Base-by-base conservation (phyloP, 108 stramenopile species). In the Nannochloropsis salina region DNA sequence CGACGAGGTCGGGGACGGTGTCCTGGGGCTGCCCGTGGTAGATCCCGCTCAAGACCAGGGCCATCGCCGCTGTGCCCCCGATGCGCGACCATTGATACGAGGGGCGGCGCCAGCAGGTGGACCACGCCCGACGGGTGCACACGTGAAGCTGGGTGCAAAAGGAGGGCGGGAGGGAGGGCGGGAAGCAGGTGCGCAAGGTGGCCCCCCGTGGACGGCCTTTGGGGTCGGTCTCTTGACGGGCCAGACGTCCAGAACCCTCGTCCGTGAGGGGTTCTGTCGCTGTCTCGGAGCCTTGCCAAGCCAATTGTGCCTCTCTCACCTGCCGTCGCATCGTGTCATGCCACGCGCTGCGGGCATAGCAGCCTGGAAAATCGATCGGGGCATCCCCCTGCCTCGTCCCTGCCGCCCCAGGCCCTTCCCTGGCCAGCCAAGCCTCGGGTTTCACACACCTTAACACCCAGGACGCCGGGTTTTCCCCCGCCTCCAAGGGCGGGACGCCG, bases 381-480 rank as follows among this genome's bases (percentile, higher is more conserved):
- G n/a, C 61, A 74, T 74, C 20, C 61, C 61, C 61, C n/a, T 5
- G 20, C 61, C n/a, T n/a, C 61, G 20, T 74, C 61, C 61, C 4
- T 4, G 2, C 61, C 61, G 12, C 47, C 47, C 47, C 12, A 11
- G 15, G 2, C 61, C n/a, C 61, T n/a, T 74, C 61, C 61, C n/a
- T n/a, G n/a, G n/a, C n/a, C n/a, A n/a, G n/a, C n/a, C n/a, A n/a
- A 2, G 61, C 90, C n/a, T 91, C 92, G 6, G 92, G 87, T 43
- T 90, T 91, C 74, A 92, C 91, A 20, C 91, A 93, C 83, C 92
- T 93, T 10, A 95, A 93, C 94, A 95, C 94, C 94, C 94, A 95
- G 8, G 93, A 92, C 20, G 94, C 94, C 10, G 95, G 95, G 47
- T 95, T 95, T 45, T 90, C 92, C 61, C 61, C 61, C 5, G 61